Percentiles rank a stretch among this genome's conserved stretches.
Evolutionary conservation across 2,329 filamentous ascomycete species (phyloP).

Genomic region (Fusarium luffae): DNA sequence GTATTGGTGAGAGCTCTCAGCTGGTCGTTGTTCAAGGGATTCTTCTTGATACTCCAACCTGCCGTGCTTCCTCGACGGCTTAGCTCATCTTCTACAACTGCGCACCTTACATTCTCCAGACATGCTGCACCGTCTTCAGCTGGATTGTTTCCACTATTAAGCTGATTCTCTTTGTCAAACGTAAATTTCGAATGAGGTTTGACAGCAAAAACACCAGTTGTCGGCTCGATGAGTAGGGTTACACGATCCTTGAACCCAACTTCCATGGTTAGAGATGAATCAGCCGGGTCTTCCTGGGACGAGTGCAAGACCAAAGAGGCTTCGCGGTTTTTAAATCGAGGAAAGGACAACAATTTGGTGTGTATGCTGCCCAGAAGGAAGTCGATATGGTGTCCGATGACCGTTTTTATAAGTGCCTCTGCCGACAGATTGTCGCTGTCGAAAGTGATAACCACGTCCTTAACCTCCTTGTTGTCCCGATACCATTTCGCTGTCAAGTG

Average conservation of each 20-base stretch:
- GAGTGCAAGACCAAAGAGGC: conserved; percentile 68
- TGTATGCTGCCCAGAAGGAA: conserved; percentile 76
- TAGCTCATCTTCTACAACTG: conserved; percentile 71
- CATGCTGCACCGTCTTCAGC: conserved; percentile 66
- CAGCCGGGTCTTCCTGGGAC: conserved; percentile 70
- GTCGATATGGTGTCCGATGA: conserved; percentile 80
- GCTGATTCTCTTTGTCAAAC: conserved; percentile 68
- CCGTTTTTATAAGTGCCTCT: conserved; percentile 76
- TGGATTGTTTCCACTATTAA: conserved; percentile 71
- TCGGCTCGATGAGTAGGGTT: conserved; percentile 76
- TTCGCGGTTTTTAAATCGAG: conserved; percentile 70
- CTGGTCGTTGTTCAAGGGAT: conserved; percentile 63
- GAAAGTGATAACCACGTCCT: conserved; percentile 73
- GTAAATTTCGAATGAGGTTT: conserved; percentile 70
- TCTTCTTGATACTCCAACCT: conserved; percentile 70
- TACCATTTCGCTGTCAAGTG: conserved; percentile 81
- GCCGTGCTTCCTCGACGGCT: conserved; percentile 68
- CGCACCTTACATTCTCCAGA: conserved; percentile 71
- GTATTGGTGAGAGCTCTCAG: conserved; percentile 71
- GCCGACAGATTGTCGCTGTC: conserved; percentile 76
- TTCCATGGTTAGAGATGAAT: conserved; percentile 75
- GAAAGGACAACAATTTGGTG: conserved; percentile 66
- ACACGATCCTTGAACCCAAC: conserved; percentile 72
- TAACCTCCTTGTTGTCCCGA: conserved; percentile 80
- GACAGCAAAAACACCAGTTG: conserved; percentile 80